A percentile compares a stretch with the other conserved stretches of the same genome.
Evolutionary conservation across 106 monocot species (phyloP).

Genomic region (Dendrobium chrysotoxum): DNA sequence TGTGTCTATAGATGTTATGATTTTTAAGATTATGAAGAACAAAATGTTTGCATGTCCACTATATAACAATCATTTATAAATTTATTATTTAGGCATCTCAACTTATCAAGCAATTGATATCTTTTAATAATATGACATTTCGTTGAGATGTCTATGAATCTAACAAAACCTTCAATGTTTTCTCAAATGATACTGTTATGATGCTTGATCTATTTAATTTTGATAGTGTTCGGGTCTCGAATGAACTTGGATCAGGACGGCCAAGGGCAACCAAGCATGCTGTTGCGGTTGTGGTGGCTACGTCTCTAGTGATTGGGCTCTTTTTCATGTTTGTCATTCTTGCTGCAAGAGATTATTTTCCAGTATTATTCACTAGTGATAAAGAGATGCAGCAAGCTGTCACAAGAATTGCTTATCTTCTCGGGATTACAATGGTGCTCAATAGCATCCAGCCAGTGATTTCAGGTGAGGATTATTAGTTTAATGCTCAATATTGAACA

Average conservation of each 20-base stretch:
- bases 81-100: too few species aligned
- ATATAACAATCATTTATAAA: too few species aligned
- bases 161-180: too few species aligned
- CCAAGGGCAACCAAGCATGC: slow-evolving; percentile 57
- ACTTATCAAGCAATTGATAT: too few species aligned
- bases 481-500: background rate
- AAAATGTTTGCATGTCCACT: too few species aligned
- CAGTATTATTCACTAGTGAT: slow-evolving; percentile 45
- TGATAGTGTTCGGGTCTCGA: slow-evolving; percentile 75
- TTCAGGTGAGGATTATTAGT: slow-evolving; percentile 35
- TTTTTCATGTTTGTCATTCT: slow-evolving; percentile 44
- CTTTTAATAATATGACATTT: too few species aligned
- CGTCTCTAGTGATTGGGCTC: slow-evolving; percentile 55
- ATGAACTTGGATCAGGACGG: slow-evolving; percentile 71
- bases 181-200: background rate
- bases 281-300: slow-evolving; percentile 46
- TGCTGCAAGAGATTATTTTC: slow-evolving; percentile 30
- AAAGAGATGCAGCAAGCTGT: slow-evolving; percentile 56
- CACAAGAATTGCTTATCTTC: slow-evolving; percentile 60
- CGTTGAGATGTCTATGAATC: too few species aligned
- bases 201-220: background rate
- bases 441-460: slow-evolving; percentile 92
- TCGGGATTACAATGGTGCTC: slow-evolving; percentile 81
- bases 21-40: too few species aligned
- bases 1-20: too few species aligned